A percentile compares a stretch with the other conserved stretches of the same genome.
phyloP scores from a whole-genome alignment of 352 stramenopile genomes.

The Globisporangium irregulare region DNA sequence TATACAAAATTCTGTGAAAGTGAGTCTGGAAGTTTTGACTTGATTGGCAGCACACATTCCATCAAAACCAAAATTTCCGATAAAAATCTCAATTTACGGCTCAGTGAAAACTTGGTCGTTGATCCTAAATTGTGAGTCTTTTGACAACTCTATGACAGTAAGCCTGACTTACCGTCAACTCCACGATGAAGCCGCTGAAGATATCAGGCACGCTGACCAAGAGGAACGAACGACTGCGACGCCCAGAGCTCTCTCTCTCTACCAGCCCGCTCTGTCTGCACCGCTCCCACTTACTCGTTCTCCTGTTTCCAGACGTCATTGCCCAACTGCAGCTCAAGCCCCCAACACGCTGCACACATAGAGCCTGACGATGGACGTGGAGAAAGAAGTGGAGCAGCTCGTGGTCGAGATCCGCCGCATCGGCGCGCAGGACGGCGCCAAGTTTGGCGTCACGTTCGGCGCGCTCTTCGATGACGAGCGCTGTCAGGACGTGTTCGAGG shows the following conservation, averaged over 20 bases:
- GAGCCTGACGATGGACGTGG: slow-evolving; percentile 42
- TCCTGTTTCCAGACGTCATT: background rate
- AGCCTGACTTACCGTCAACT: background rate
- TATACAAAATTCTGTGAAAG: no score
- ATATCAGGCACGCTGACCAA: background rate
- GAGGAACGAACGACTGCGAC: background rate
- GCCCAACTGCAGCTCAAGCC: background rate
- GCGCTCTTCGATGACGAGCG: slow-evolving; percentile 82
- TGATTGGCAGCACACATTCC: background rate
- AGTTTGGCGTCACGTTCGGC: slow-evolving; percentile 71
- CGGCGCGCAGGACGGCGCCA: slow-evolving; percentile 39
- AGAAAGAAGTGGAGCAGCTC: slow-evolving; percentile 71
- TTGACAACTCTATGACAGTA: background rate
- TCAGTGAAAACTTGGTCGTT: no score
- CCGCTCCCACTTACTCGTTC: background rate
- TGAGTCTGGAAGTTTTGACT: no score
- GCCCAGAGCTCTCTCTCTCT: background rate
- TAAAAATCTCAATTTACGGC: background rate
- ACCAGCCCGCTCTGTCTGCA: background rate
- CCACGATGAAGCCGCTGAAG: background rate
- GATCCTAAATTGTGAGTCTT: background rate
- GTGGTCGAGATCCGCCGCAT: slow-evolving; percentile 71
- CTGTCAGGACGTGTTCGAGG: slow-evolving; percentile 75
- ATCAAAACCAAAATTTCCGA: background rate
- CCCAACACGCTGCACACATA: background rate